A percentile compares a stretch with the other conserved stretches of the same genome.
These are phyloP conservation scores for Tremellales sp. DNA, from an alignment of 1,284 basidiomycete genomes.

Conservation along the genomic window DNA sequence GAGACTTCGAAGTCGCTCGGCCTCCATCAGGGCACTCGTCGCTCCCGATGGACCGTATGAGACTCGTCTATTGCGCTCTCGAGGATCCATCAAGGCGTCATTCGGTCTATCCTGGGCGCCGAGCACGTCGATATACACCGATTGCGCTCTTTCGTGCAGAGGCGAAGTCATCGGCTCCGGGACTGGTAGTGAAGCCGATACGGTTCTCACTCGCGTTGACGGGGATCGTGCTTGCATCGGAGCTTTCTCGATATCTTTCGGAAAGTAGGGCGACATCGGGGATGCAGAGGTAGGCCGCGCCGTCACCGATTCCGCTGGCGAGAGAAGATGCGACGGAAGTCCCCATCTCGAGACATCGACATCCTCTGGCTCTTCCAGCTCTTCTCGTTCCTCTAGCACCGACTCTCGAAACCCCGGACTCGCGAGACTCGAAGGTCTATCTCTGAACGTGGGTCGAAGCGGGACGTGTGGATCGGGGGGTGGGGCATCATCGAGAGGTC, in stretches of 20 bases:
- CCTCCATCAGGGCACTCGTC: not conserved
- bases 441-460: not conserved
- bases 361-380: constrained; percentile 8
- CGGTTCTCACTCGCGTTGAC: constrained; percentile 4
- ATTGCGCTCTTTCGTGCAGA: constrained; percentile 11
- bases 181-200: constrained; percentile 8
- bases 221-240: not conserved
- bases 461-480: constrained; percentile 11
- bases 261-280: not conserved
- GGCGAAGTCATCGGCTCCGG: constrained; percentile 13
- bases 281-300: no score
- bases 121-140: constrained; percentile 20
- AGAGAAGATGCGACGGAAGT: constrained; percentile 22
- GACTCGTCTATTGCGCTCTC: no score
- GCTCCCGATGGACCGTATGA: constrained; percentile 6
- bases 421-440: not conserved
- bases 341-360: constrained; percentile 25
- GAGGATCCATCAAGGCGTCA: no score
- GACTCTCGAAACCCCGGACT: constrained; percentile 2
- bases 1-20: not conserved
- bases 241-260: not conserved
- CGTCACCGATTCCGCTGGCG: no score
- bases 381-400: constrained; percentile 1
- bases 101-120: not conserved
- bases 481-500: constrained; percentile 13